Conservation (phyloP, 2,329 filamentous ascomycete species). For the Chrysoporthe deuterocubensis region DNA sequence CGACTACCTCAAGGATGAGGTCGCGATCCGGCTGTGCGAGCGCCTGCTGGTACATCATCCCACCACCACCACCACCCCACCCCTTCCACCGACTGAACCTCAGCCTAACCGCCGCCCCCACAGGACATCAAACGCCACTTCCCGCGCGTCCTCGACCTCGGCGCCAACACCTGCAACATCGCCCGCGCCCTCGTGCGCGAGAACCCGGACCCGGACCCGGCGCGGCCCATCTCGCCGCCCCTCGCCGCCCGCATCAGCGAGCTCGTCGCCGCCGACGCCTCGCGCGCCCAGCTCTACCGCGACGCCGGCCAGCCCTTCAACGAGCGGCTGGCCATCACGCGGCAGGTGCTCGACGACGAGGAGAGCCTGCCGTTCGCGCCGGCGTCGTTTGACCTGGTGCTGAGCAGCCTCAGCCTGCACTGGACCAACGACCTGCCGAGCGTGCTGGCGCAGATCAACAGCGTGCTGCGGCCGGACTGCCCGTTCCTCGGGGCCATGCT, state of each 20-base stretch:
- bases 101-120: neutral
- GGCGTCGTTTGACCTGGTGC: constrained; percentile 82
- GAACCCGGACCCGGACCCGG: constrained; percentile 65
- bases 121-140: constrained; percentile 93
- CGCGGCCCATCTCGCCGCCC: constrained; percentile 63
- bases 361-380: constrained; percentile 75
- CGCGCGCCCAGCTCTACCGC: constrained; percentile 75
- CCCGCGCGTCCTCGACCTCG: constrained; percentile 83
- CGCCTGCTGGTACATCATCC: constrained; percentile 69
- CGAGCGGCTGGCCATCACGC: constrained; percentile 67
- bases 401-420: constrained; percentile 88
- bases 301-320: constrained; percentile 79
- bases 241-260: constrained; percentile 73
- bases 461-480: constrained; percentile 83
- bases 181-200: constrained; percentile 77
- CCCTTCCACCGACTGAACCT: neutral
- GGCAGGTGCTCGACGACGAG: constrained; percentile 74
- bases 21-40: constrained; percentile 82
- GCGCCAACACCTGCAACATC: constrained; percentile 94
- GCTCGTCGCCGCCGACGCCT: constrained; percentile 82
- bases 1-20: constrained; percentile 93
- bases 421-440: constrained; percentile 98
- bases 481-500: constrained; percentile 97
- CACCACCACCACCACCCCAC: neutral
- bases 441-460: constrained; percentile 82